Conservation (phyloP, 2,329 filamentous ascomycete genomes). For the Trichophyton verrucosum region DNA sequence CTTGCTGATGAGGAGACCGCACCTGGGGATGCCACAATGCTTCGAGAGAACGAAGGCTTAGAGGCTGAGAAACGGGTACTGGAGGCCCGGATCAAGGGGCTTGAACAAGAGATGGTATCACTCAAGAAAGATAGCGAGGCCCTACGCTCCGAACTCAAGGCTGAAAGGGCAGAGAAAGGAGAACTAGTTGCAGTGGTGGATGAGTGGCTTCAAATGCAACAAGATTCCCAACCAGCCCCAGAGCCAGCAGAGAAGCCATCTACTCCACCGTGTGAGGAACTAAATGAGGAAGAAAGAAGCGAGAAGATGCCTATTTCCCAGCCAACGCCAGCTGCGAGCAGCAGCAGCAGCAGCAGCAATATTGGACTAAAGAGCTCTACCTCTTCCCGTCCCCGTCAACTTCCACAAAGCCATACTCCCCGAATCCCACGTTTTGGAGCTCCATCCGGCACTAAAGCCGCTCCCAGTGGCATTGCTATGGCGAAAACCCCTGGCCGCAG, state of each 20-base stretch:
- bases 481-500: slow-evolving; percentile 40
- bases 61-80: slow-evolving; percentile 57
- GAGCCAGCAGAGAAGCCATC: neutral
- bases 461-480: slow-evolving; percentile 21
- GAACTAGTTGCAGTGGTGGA: slow-evolving; percentile 38
- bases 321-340: slow-evolving; percentile 5
- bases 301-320: slow-evolving; percentile 2
- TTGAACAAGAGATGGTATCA: slow-evolving; percentile 58
- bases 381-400: slow-evolving; percentile 20
- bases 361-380: slow-evolving; percentile 14
- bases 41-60: slow-evolving; percentile 45
- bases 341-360: slow-evolving; percentile 5
- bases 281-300: neutral
- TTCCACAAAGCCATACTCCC: slow-evolving; percentile 15
- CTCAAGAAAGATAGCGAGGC: slow-evolving; percentile 56
- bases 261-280: neutral
- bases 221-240: slow-evolving; percentile 12
- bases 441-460: slow-evolving; percentile 16
- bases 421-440: slow-evolving; percentile 23
- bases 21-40: slow-evolving; percentile 35
- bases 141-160: slow-evolving; percentile 47
- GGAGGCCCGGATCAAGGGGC: slow-evolving; percentile 60
- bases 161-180: slow-evolving; percentile 39
- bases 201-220: slow-evolving; percentile 35
- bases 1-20: slow-evolving; percentile 25